Evolutionary conservation across 805 yeast species (phyloP).

Genomic region (Yamadazyma sp.): DNA sequence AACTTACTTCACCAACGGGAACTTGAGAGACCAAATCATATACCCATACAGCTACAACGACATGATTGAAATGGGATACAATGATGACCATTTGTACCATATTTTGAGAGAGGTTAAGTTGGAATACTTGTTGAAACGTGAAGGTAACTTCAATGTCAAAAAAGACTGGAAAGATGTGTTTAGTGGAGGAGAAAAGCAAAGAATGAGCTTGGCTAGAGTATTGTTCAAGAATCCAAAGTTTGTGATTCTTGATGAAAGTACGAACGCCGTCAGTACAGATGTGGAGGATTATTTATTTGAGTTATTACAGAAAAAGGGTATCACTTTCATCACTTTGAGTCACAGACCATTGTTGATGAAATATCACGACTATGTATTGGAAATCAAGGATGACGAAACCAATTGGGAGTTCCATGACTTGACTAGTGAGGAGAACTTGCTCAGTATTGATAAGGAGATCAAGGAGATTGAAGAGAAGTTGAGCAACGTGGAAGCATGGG

Average conservation of each 20-base stretch:
- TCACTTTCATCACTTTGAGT: constrained; percentile 77
- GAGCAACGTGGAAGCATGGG: constrained; percentile 57
- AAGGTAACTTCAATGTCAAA: constrained; percentile 51
- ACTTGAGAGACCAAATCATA: constrained; percentile 86
- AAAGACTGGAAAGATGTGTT: constrained; percentile 88
- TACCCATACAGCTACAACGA: constrained; percentile 80
- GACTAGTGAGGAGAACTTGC: constrained; percentile 64
- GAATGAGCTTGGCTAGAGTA: constrained; percentile 84
- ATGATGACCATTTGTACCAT: constrained; percentile 66
- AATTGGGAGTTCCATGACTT: constrained; percentile 61
- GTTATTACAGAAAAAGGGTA: constrained; percentile 61
- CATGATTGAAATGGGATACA: constrained; percentile 68
- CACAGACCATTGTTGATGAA: constrained; percentile 83
- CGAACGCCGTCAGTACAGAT: constrained; percentile 87
- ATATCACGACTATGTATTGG: constrained; percentile 77
- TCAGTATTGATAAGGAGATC: constrained; percentile 74
- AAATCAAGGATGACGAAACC: constrained; percentile 54
- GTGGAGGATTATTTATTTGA: constrained; percentile 87
- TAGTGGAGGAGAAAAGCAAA: constrained; percentile 95
- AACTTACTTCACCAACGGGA: constrained; percentile 79
- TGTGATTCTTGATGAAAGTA: constrained; percentile 88
- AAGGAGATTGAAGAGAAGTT: constrained; percentile 62
- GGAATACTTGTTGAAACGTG: constrained; percentile 75
- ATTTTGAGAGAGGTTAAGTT: constrained; percentile 74
- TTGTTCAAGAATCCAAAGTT: constrained; percentile 78